A percentile compares a stretch with the other conserved stretches of the same genome.
These are phyloP conservation scores for Comarum palustre DNA, from an alignment of 306 rosid species.

Conservation along the genomic window DNA sequence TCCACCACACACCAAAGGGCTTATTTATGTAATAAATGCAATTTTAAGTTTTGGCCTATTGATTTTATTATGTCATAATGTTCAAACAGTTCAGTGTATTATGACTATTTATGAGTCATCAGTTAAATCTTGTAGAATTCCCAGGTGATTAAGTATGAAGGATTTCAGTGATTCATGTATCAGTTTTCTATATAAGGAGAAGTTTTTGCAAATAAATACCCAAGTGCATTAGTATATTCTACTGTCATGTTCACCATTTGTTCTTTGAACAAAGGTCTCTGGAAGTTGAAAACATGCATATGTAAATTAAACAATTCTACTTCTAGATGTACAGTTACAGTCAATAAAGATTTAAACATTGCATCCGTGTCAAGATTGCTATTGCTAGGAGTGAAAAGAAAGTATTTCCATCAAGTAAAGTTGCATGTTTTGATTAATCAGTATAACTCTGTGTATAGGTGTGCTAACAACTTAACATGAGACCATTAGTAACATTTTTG, in stretches of 20 bases:
- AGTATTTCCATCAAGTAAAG: slow-evolving; percentile 5
- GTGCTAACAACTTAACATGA: neutral
- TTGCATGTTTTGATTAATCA: neutral
- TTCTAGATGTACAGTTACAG: neutral
- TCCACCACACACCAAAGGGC: neutral
- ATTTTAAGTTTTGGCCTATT: neutral
- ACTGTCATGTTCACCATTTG: neutral
- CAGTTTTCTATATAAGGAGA: neutral
- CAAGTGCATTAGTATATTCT: neutral
- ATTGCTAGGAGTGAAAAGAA: neutral
- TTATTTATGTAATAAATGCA: neutral
- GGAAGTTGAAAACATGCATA: neutral
- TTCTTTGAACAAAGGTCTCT: neutral
- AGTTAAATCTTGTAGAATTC: neutral
- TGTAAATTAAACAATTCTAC: neutral
- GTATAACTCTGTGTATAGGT: neutral
- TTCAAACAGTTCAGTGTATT: neutral
- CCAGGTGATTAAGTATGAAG: neutral
- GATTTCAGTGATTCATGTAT: neutral
- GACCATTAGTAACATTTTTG: neutral
- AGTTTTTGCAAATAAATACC: neutral
- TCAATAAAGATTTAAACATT: neutral
- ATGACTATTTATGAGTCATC: neutral
- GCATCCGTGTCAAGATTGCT: neutral
- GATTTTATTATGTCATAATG: neutral